These are phyloP conservation scores for Phoenix dactylifera DNA, from an alignment of 176 grass and related monocot genomes.

Conservation along the genomic window DNA sequence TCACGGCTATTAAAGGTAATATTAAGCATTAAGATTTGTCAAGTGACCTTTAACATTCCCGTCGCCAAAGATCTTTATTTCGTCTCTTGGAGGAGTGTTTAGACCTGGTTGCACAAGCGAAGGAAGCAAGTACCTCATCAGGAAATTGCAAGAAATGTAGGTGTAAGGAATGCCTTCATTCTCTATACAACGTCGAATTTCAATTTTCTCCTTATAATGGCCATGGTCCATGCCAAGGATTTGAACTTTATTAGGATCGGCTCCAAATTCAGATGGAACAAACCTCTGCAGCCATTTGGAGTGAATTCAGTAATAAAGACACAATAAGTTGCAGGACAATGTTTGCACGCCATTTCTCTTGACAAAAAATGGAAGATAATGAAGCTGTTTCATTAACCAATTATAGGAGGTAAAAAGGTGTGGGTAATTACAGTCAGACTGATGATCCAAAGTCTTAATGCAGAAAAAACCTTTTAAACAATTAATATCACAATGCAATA, in stretches of 20 bases:
- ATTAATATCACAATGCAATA: no score
- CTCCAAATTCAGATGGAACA: slow-evolving; percentile 82
- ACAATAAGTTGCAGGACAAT: no score
- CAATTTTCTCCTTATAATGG: slow-evolving; percentile 68
- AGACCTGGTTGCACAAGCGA: slow-evolving; percentile 76
- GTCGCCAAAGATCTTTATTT: slow-evolving; percentile 66
- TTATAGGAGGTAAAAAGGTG: no score
- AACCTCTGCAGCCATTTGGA: slow-evolving; percentile 48
- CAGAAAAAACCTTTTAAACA: no score
- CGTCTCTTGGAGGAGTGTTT: slow-evolving; percentile 67
- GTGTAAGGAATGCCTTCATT: slow-evolving; percentile 73
- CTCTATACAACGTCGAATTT: slow-evolving; percentile 62
- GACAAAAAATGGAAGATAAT: no score
- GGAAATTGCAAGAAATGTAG: slow-evolving; percentile 82
- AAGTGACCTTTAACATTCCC: slow-evolving; percentile 70
- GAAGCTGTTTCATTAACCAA: no score
- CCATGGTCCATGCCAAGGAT: slow-evolving; percentile 58
- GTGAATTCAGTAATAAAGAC: no score
- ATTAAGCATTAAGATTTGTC: neutral
- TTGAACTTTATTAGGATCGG: slow-evolving; percentile 73
- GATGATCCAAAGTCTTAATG: no score
- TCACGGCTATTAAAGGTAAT: no score
- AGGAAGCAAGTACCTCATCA: slow-evolving; percentile 78
- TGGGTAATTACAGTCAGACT: no score
- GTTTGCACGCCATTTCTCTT: no score